phyloP scores from a whole-genome alignment of 208 protist species.

The Leptomonas pyrrhocoris region DNA sequence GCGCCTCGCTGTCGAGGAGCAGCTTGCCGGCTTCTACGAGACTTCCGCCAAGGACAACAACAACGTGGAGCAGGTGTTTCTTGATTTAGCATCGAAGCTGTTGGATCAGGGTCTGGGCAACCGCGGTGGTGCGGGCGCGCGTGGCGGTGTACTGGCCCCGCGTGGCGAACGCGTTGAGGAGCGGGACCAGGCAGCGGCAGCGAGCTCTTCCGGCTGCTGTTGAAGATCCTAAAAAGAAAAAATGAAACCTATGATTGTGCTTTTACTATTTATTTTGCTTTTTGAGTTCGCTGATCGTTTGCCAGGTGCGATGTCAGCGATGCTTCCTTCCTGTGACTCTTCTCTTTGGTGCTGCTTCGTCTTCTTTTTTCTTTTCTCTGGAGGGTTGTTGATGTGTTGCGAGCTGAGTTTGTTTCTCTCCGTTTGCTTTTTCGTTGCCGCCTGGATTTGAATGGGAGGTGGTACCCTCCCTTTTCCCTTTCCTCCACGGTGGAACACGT shows the following conservation, averaged over 20 bases:
- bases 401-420: too few species aligned
- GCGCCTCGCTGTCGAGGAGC: constrained; percentile 71
- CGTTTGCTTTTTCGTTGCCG: too few species aligned
- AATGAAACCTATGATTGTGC: constrained; percentile 1
- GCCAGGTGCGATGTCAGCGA: too few species aligned
- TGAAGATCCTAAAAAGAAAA: neutral
- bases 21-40: constrained; percentile 82
- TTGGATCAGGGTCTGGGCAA: constrained; percentile 87
- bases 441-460: too few species aligned
- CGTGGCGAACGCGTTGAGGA: constrained; percentile 34
- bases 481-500: too few species aligned
- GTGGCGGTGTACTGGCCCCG: constrained; percentile 30
- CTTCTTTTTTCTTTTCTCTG: constrained; percentile 1
- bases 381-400: too few species aligned
- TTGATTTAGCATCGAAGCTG: constrained; percentile 91
- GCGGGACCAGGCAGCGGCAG: constrained; percentile 20
- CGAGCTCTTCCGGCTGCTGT: constrained; percentile 43
- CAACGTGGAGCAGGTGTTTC: constrained; percentile 87
- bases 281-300: too few species aligned
- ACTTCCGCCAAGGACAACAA: constrained; percentile 87
- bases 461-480: too few species aligned
- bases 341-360: neutral
- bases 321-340: neutral
- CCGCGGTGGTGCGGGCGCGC: constrained; percentile 18
- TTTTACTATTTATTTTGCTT: neutral